Evolutionary conservation across 805 yeast genomes (phyloP).

Genomic region (Yamadazyma sp.): DNA sequence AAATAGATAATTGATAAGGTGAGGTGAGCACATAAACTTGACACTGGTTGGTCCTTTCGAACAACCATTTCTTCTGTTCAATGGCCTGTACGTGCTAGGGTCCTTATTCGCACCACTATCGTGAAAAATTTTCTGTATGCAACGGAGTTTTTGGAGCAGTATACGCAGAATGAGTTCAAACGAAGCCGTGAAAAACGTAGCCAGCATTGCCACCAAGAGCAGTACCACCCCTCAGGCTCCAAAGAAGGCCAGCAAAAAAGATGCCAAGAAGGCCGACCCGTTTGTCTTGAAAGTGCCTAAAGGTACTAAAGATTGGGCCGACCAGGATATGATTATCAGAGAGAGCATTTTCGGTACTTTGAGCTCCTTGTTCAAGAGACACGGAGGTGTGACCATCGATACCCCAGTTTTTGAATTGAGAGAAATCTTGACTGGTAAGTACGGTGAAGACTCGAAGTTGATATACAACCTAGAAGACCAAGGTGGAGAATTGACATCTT

Average conservation of each 20-base stretch:
- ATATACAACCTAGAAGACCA: slow-evolving; percentile 96
- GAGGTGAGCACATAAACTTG: not conserved
- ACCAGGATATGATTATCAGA: slow-evolving; percentile 93
- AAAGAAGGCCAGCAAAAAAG: slow-evolving; percentile 19
- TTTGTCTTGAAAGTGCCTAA: slow-evolving; percentile 92
- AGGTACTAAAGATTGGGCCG: slow-evolving; percentile 98
- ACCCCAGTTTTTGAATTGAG: slow-evolving; percentile 97
- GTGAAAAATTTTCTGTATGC: slow-evolving; percentile 9
- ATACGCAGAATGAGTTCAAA: slow-evolving; percentile 8
- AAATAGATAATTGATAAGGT: no score
- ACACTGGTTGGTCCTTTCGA: not conserved
- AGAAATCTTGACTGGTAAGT: slow-evolving; percentile 93
- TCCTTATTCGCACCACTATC: slow-evolving; percentile 9
- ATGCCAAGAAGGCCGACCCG: slow-evolving; percentile 34
- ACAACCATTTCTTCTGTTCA: no score
- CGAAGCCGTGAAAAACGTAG: slow-evolving; percentile 5
- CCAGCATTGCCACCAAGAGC: not conserved
- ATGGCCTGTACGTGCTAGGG: no score
- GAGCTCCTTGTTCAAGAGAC: slow-evolving; percentile 79
- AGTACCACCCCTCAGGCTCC: not conserved
- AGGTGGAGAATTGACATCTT: slow-evolving; percentile 95
- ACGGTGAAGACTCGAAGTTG: slow-evolving; percentile 97
- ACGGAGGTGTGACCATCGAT: slow-evolving; percentile 97
- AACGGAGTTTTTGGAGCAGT: slow-evolving; percentile 2
- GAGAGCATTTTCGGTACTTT: slow-evolving; percentile 79